Percentiles rank a stretch among this genome's conserved stretches.
Conservation (phyloP, 352 stramenopile genomes). For the Globisporangium solare region DNA sequence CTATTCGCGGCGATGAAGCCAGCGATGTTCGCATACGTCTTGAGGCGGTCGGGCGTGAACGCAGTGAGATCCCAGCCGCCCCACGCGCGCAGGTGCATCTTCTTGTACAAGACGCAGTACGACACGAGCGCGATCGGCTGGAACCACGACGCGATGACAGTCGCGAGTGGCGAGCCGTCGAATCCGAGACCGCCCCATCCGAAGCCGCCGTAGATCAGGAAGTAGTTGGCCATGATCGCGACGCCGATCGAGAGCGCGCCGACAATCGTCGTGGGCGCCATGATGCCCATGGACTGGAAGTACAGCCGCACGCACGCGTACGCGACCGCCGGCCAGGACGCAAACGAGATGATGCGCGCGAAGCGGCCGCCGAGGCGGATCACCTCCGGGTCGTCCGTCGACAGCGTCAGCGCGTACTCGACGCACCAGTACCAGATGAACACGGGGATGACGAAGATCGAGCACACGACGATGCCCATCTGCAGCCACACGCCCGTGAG, state of each 20-base stretch:
- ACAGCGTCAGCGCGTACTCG: conserved; percentile 19
- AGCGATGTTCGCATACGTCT: conserved; percentile 30
- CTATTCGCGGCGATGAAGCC: conserved; percentile 23
- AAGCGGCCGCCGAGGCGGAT: conserved; percentile 59
- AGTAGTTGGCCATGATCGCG: conserved; percentile 54
- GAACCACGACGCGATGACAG: conserved; percentile 38
- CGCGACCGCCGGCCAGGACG: conserved; percentile 53
- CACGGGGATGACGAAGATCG: conserved; percentile 41
- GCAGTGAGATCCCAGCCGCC: conserved; percentile 24
- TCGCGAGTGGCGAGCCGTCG: conserved; percentile 62
- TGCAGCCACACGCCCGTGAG: conserved; percentile 71
- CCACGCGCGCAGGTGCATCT: conserved; percentile 34
- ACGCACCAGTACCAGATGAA: conserved; percentile 62
- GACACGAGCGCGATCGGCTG: conserved; percentile 36
- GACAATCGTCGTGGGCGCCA: conserved; percentile 58
- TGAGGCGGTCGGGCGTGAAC: conserved; percentile 25
- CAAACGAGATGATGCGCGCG: conserved; percentile 67
- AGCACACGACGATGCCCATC: conserved; percentile 49
- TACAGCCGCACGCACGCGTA: conserved; percentile 74
- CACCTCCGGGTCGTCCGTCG: conserved; percentile 57
- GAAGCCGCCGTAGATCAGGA: conserved; percentile 47
- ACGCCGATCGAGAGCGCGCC: conserved; percentile 59
- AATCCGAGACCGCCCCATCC: conserved; percentile 59
- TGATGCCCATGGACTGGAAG: conserved; percentile 79
- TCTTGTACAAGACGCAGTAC: conserved; percentile 36